Evolutionary conservation across 75 land plant genomes (phyloP), one percentile per base, ranked within the genome.

Genomic region (Isoetes taiwanensis): DNA sequence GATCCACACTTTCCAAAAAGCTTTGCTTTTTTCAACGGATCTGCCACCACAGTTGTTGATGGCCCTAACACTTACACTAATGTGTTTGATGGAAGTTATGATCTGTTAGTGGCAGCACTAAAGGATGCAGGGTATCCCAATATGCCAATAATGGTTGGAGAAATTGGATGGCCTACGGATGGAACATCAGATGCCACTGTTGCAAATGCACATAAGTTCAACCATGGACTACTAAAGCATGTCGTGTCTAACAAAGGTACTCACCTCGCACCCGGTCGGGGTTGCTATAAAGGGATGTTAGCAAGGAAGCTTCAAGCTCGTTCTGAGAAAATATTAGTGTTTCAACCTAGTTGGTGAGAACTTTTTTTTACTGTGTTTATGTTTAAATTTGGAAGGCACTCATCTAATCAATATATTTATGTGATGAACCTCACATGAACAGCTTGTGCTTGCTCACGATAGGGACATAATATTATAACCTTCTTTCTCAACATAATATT

Each of bases 131-230:
- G 85, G 0, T 76, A 46, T 53, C 60, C 70, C 0, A 66, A 76
- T 37, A 56, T 81, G 58, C 65, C 63, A 21, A 54, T 81, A 14
- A 54, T 78, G 9, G 59, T 85, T 1, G 90, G 90, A 1, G 90
- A 85, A 43, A 69, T 85, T 11, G 90, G 90, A 2, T 85, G 90
- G 90, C 90, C 90, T 1, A 76, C 81, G 0, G 90, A 85, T 61
- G 90, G 85, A 5, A 63, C 70, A 30, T 32, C 29, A 14, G 66
- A 68, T 52, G 90, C 90, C 4, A 81, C 67, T 30, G 20, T 32
- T 1, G 6, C 38, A 0, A 30, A 66, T 56, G 90, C 90, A 0
- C 54, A 54, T 16, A 71, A 58, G 33, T 85, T 73, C 65, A 78
- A 76, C 59, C 72, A 79, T 27, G 76, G 82, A 24, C 41, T 81